A percentile compares a stretch with the other conserved stretches of the same genome.
Conservation (phyloP, 2,329 filamentous ascomycete genomes). For the Periglandula ipomoeae region DNA sequence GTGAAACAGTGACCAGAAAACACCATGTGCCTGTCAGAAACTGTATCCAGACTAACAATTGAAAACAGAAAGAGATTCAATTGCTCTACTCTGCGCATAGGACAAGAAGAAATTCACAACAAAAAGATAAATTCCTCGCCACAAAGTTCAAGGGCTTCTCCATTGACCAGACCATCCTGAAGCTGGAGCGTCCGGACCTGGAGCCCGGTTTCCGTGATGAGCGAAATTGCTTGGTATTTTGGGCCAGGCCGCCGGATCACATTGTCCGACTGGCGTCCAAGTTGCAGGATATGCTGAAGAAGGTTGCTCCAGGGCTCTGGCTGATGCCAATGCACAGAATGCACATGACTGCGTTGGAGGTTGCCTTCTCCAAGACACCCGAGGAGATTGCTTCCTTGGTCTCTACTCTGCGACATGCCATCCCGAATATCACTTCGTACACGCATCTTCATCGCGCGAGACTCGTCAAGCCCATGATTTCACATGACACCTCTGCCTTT, state of each 20-base stretch:
- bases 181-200: conserved; percentile 53
- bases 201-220: conserved; percentile 65
- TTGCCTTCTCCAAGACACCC: conserved; percentile 69
- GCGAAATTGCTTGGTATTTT: conserved; percentile 77
- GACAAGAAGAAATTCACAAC: conserved; percentile 63
- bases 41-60: too few species aligned
- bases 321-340: conserved; percentile 70
- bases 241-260: conserved; percentile 71
- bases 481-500: conserved; percentile 76
- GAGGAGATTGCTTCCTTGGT: conserved; percentile 59
- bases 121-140: conserved; percentile 64
- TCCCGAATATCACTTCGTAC: conserved; percentile 55
- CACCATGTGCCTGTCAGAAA: too few species aligned
- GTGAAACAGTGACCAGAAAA: too few species aligned
- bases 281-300: conserved; percentile 58
- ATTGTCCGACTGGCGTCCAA: conserved; percentile 57
- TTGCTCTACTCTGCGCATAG: conserved; percentile 66
- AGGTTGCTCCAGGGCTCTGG: conserved; percentile 69
- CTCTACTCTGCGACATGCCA: conserved; percentile 42
- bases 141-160: conserved; percentile 59
- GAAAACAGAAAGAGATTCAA: conserved; percentile 65
- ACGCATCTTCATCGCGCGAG: conserved; percentile 59
- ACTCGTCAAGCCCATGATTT: conserved; percentile 73
- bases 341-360: conserved; percentile 78
- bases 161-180: conserved; percentile 66